phyloP scores from a whole-genome alignment of 2,329 filamentous ascomycete genomes.

The Fusarium burgessii region DNA sequence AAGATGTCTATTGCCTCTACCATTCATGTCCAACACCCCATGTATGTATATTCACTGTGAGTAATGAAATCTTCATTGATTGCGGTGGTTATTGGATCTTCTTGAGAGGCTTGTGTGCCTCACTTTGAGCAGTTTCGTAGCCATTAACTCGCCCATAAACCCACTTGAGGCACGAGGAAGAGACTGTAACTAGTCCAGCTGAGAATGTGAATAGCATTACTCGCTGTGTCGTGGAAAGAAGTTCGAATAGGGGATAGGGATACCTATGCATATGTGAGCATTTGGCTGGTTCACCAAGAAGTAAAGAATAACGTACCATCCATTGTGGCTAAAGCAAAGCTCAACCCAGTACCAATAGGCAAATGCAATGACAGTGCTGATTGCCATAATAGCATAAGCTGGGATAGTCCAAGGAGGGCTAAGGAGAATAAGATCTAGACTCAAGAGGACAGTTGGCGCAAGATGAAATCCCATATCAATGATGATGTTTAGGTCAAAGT shows the following conservation, averaged over 20 bases:
- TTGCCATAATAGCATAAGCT: slow-evolving; percentile 66
- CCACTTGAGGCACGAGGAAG: slow-evolving; percentile 76
- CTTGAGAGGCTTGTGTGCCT: slow-evolving; percentile 49
- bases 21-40: background rate
- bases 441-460: slow-evolving; percentile 73
- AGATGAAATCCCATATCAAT: slow-evolving; percentile 75
- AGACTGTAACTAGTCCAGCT: slow-evolving; percentile 77
- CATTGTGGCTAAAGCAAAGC: slow-evolving; percentile 75
- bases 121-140: slow-evolving; percentile 52
- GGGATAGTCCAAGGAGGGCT: slow-evolving; percentile 79
- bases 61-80: background rate
- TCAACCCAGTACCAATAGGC: slow-evolving; percentile 84
- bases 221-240: slow-evolving; percentile 74
- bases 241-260: slow-evolving; percentile 85
- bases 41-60: background rate
- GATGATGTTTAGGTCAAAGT: slow-evolving; percentile 63
- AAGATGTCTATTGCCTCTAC: background rate
- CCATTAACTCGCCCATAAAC: slow-evolving; percentile 77
- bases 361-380: slow-evolving; percentile 71
- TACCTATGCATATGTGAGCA: slow-evolving; percentile 65
- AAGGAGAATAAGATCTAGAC: slow-evolving; percentile 74
- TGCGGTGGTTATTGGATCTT: slow-evolving; percentile 45
- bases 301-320: slow-evolving; percentile 61
- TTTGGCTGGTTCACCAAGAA: background rate
- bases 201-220: slow-evolving; percentile 76